Base-by-base conservation (phyloP, 2,329 filamentous ascomycete genomes). In the Didymella sp. region DNA sequence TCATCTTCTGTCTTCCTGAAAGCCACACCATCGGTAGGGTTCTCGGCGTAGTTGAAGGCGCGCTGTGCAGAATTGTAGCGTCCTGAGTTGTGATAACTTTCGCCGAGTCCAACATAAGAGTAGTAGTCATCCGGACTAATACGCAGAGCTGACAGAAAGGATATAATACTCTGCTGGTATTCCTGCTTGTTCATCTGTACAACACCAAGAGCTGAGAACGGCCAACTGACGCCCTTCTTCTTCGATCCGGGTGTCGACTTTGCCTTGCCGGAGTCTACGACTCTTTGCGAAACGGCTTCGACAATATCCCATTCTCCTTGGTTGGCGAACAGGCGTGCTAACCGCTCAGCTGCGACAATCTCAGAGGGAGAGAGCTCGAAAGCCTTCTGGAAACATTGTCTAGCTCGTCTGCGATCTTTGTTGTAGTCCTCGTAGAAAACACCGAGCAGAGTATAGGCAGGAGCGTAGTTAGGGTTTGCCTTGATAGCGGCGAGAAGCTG, bases 301-400 rank as follows among this genome's bases (percentile, higher is more conserved):
- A 99, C 96, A 47, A 96, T 87, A 64, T 98, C 95, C 95, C 95
- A 99, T 69, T 99, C 95, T 33, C 90, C 87, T 63, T 92, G 88
- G 51, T 96, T 88, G 0, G 96, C 94, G 74, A 97, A 99, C 0
- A 87, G 88, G 57, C 86, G 85, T 1, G 95, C 93, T 15, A 99
- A 84, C 25, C 92, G 86, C 75, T 98, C 91, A 0, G 95, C 95
- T 31, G 95, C 92, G 64, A 89, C 83, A 1, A 96, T 85, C 72
- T 99, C 95, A 0, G 90, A 88, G 0, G 92, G 80, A 0, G 95
- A 99, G 3, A 99, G 80, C 74, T 99, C 95, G 46, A 99, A 90
- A 0, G 95, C 95, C 73, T 98, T 97, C 68, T 97, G 91, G 69
- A 98, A 98, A 73, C 94, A 98, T 61, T 90, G 88, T n/a, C 91